phyloP scores from a whole-genome alignment of 2,329 filamentous ascomycete genomes.

The Fusarium burgessii region DNA sequence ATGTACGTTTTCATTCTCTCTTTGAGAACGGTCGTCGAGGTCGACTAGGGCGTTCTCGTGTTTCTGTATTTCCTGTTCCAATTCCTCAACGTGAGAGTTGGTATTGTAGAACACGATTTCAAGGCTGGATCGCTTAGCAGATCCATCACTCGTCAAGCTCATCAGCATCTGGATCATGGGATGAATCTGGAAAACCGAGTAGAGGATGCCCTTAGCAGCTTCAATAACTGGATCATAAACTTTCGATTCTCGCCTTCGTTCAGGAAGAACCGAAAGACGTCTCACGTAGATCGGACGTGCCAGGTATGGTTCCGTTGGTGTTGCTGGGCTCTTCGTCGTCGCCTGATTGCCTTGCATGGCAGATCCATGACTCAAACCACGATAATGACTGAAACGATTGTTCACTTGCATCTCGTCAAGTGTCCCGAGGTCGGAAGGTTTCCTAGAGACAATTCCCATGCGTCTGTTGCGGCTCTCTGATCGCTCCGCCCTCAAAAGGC shows the following conservation, averaged over 20 bases:
- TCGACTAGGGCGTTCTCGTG: slow-evolving; percentile 64
- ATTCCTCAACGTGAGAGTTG: slow-evolving; percentile 73
- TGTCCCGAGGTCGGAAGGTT: slow-evolving; percentile 70
- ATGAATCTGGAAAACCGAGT: slow-evolving; percentile 76
- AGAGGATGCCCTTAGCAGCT: slow-evolving; percentile 74
- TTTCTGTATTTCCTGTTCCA: slow-evolving; percentile 73
- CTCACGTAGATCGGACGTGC: slow-evolving; percentile 73
- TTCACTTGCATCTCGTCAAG: slow-evolving; percentile 72
- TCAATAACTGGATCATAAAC: slow-evolving; percentile 72
- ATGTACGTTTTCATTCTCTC: slow-evolving; percentile 73
- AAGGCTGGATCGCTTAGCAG: slow-evolving; percentile 71
- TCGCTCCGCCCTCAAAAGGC: slow-evolving; percentile 64
- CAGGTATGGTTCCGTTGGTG: slow-evolving; percentile 68
- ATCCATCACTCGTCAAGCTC: slow-evolving; percentile 70
- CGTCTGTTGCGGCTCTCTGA: slow-evolving; percentile 68
- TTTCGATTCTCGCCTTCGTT: slow-evolving; percentile 72
- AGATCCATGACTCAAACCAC: slow-evolving; percentile 75
- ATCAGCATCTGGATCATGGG: slow-evolving; percentile 76
- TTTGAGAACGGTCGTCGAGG: slow-evolving; percentile 60
- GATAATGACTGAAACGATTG: slow-evolving; percentile 75
- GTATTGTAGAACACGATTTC: slow-evolving; percentile 77
- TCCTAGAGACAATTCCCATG: slow-evolving; percentile 74
- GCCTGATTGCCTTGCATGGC: slow-evolving; percentile 69
- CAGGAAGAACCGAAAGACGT: slow-evolving; percentile 71
- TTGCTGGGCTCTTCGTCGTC: slow-evolving; percentile 65